Percentiles rank a stretch among this genome's conserved stretches.
These are phyloP conservation scores for Oryza glaberrima DNA, from an alignment of 176 grass and related monocot species.

Conservation along the genomic window DNA sequence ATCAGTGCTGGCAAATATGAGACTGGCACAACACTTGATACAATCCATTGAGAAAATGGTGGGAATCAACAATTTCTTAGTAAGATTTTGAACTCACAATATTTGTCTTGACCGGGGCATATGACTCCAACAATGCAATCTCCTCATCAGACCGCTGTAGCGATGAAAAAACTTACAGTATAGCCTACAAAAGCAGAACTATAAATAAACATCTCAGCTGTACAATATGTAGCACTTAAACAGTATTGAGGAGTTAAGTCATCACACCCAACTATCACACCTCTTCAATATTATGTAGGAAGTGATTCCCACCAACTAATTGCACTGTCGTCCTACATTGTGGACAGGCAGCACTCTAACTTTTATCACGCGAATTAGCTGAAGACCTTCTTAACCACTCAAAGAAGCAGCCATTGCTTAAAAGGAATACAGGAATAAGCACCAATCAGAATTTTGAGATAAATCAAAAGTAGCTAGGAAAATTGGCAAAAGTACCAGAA, in stretches of 20 bases:
- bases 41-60: conserved; percentile 26
- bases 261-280: conserved; percentile 42
- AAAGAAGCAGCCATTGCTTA: conserved; percentile 97
- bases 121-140: conserved; percentile 80
- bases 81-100: conserved; percentile 62
- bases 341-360: conserved; percentile 66
- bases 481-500: conserved; percentile 73
- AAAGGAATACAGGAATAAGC: conserved; percentile 30
- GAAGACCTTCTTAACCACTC: conserved; percentile 97
- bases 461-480: conserved; percentile 5
- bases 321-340: conserved; percentile 83
- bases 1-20: neutral
- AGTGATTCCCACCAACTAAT: conserved; percentile 96
- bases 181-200: conserved; percentile 66
- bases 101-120: conserved; percentile 85
- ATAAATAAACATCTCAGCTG: conserved; percentile 29
- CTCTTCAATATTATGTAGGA: conserved; percentile 93
- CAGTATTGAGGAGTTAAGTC: conserved; percentile 16
- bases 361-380: conserved; percentile 51
- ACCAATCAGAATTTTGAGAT: conserved; percentile 33
- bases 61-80: neutral
- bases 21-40: neutral
- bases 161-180: conserved; percentile 74
- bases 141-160: conserved; percentile 83
- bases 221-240: conserved; percentile 3